phyloP scores from a whole-genome alignment of 257 asterid species.

The Orobanche coerulescens region DNA sequence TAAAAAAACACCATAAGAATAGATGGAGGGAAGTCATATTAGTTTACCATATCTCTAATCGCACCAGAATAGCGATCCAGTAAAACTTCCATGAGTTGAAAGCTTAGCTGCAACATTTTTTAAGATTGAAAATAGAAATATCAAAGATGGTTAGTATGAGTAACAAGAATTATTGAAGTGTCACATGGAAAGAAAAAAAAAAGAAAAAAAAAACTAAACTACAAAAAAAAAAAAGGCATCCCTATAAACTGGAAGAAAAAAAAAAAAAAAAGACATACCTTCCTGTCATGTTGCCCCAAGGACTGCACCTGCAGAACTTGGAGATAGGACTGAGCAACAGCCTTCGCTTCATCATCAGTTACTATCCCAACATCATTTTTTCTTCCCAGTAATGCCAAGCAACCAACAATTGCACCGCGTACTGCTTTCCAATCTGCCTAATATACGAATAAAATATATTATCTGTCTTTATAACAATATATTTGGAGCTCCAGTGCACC shows the following conservation, averaged over 20 bases:
- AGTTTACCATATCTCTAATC: conserved; percentile 54
- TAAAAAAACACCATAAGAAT: not conserved
- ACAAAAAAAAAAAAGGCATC: too few species aligned
- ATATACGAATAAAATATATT: conserved; percentile 26
- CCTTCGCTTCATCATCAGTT: conserved; percentile 53
- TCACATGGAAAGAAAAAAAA: too few species aligned
- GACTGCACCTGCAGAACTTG: conserved; percentile 70
- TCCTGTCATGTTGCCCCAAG: conserved; percentile 81
- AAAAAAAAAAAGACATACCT: too few species aligned
- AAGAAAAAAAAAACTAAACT: too few species aligned
- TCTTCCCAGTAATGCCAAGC: conserved; percentile 80
- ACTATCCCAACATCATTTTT: conserved; percentile 52
- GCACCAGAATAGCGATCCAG: conserved; percentile 52
- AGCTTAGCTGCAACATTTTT: conserved; percentile 65
- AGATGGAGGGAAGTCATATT: conserved; percentile 9
- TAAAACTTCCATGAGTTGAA: conserved; percentile 83
- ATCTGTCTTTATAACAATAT: conserved; percentile 24
- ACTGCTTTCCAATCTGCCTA: conserved; percentile 98
- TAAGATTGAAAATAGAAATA: conserved; percentile 11
- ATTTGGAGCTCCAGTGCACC: conserved; percentile 8
- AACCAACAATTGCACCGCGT: conserved; percentile 93
- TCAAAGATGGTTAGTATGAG: conserved; percentile 15
- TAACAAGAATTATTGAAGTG: conserved; percentile 10
- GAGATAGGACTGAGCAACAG: conserved; percentile 52
- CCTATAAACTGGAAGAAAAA: too few species aligned